Evolutionary conservation across 2,329 filamentous ascomycete genomes (phyloP).

Genomic region (Aspergillus caelatus): DNA sequence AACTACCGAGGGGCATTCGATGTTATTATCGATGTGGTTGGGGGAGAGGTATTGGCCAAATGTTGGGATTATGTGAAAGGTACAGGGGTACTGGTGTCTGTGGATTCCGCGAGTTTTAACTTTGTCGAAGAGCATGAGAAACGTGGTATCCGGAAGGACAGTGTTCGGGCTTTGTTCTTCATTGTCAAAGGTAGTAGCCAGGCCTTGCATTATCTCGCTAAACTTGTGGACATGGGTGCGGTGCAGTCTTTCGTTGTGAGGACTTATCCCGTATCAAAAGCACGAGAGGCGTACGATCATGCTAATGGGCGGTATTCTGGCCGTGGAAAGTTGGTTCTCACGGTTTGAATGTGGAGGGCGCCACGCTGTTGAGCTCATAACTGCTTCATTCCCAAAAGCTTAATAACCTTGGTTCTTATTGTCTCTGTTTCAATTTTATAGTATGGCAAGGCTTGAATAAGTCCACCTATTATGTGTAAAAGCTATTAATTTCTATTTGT

Average conservation of each 20-base stretch:
- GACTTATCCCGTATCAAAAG: slow-evolving; percentile 1
- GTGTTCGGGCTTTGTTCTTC: slow-evolving; percentile 19
- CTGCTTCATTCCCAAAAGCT: not conserved
- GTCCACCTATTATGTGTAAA: too few relatives aligned
- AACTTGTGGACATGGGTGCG: not conserved
- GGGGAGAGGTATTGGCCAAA: slow-evolving; percentile 22
- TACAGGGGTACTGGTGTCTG: slow-evolving; percentile 25
- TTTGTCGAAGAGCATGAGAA: slow-evolving; percentile 30
- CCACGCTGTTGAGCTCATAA: not conserved
- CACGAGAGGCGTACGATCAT: slow-evolving; percentile 14
- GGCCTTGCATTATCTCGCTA: slow-evolving; percentile 3
- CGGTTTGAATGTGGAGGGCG: not conserved
- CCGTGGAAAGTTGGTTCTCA: slow-evolving; percentile 17
- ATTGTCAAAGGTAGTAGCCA: slow-evolving; percentile 9
- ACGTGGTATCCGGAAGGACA: slow-evolving; percentile 19
- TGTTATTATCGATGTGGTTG: slow-evolving; percentile 32
- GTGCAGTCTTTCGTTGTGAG: slow-evolving; percentile 13
- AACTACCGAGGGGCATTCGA: slow-evolving; percentile 16
- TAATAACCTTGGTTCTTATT: not conserved
- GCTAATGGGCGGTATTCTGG: slow-evolving; percentile 11
- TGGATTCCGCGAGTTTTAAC: slow-evolving; percentile 32
- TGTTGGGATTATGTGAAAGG: slow-evolving; percentile 27
- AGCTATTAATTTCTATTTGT: too few relatives aligned
- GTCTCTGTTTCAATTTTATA: too few relatives aligned
- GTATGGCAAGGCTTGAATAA: too few relatives aligned